These are phyloP conservation scores for Penicillium lividum DNA, from an alignment of 495 filamentous ascomycete species.

Conservation along the genomic window DNA sequence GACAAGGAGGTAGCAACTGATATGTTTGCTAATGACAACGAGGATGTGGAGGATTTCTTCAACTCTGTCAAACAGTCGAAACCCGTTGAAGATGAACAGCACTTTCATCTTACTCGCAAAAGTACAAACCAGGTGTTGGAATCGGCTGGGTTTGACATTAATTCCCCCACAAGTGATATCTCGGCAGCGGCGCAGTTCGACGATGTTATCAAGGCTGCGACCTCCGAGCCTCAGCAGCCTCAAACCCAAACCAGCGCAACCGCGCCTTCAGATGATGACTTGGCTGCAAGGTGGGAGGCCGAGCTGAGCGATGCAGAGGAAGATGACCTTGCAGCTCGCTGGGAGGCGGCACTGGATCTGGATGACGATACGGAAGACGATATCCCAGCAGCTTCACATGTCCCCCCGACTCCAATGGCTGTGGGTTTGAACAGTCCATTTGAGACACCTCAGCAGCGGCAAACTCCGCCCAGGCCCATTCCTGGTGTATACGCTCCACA, in stretches of 20 bases:
- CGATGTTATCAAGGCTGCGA: constrained; percentile 30
- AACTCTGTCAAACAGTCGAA: constrained; percentile 16
- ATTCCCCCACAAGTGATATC: constrained; percentile 34
- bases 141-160: constrained; percentile 29
- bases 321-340: constrained; percentile 73
- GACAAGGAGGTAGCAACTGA: constrained; percentile 24
- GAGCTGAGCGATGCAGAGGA: constrained; percentile 63
- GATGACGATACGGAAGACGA: constrained; percentile 76
- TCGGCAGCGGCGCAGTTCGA: constrained; percentile 38
- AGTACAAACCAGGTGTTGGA: constrained; percentile 45
- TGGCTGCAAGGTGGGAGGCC: constrained; percentile 81
- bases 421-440: constrained; percentile 35
- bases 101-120: constrained; percentile 40
- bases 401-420: constrained; percentile 18
- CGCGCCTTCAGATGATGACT: constrained; percentile 55
- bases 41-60: constrained; percentile 44
- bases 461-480: constrained; percentile 21
- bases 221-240: constrained; percentile 15
- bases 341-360: constrained; percentile 77
- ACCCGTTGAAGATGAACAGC: constrained; percentile 16
- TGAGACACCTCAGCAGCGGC: constrained; percentile 27
- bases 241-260: constrained; percentile 20
- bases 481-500: constrained; percentile 42
- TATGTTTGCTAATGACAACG: constrained; percentile 40
- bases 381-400: constrained; percentile 20